Evolutionary conservation across 1,284 basidiomycete species (phyloP).

Genomic region (Rhodotorula sp.): DNA sequence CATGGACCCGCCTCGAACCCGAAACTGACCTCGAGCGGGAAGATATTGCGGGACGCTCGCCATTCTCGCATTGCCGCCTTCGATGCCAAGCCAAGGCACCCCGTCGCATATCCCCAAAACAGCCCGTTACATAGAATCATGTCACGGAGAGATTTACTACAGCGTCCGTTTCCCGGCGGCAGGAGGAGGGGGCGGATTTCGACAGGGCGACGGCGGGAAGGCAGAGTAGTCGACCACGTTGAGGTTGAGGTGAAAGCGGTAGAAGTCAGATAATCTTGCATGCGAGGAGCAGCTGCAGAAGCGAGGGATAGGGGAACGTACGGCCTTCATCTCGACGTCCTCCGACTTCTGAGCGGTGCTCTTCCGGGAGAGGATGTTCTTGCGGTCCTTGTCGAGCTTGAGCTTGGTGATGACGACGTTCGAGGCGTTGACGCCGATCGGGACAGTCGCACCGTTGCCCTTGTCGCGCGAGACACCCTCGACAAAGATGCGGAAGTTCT

Average conservation of each 20-base stretch:
- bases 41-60: background rate
- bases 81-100: too few species aligned
- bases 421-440: constrained; percentile 94
- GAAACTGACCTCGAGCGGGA: background rate
- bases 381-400: constrained; percentile 69
- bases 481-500: constrained; percentile 99
- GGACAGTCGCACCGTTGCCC: constrained; percentile 90
- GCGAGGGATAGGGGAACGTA: background rate
- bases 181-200: background rate
- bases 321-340: constrained; percentile 45
- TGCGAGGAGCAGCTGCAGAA: background rate
- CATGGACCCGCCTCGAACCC: too few species aligned
- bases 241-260: background rate
- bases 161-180: background rate
- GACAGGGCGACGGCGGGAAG: background rate
- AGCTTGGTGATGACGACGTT: constrained; percentile 93
- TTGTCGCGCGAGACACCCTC: constrained; percentile 98
- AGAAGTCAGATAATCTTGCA: background rate
- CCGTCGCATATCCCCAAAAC: background rate
- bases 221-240: background rate
- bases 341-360: constrained; percentile 35
- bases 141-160: constrained; percentile 1
- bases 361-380: constrained; percentile 55
- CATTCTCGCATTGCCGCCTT: background rate
- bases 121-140: background rate